These are phyloP conservation scores for Scenedesmus sp. DNA, from an alignment of 163 green algal genomes.

Conservation along the genomic window DNA sequence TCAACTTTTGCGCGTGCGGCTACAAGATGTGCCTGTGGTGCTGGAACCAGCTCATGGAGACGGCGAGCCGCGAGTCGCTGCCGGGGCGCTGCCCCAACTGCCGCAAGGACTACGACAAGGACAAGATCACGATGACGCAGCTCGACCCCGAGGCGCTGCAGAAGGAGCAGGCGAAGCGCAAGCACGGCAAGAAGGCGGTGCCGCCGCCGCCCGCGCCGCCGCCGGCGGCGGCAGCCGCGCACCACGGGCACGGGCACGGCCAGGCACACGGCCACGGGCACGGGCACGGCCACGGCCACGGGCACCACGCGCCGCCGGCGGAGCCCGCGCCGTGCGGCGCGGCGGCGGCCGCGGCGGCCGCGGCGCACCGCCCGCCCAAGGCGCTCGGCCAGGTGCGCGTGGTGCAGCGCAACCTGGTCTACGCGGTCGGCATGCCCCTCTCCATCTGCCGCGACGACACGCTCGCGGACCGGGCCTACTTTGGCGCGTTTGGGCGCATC, in stretches of 20 bases:
- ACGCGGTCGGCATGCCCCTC: constrained; percentile 86
- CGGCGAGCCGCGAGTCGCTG: constrained; percentile 76
- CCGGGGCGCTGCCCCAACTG: constrained; percentile 87
- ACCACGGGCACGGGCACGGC: too few relatives aligned
- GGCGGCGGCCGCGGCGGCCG: background rate
- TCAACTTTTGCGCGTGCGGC: constrained; percentile 54
- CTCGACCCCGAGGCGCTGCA: constrained; percentile 70
- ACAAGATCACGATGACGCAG: constrained; percentile 77
- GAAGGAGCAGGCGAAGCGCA: constrained; percentile 75
- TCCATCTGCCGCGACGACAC: constrained; percentile 86
- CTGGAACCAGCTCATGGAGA: constrained; percentile 88
- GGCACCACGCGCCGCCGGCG: constrained; percentile 9
- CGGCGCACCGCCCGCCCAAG: constrained; percentile 40
- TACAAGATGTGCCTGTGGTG: constrained; percentile 79
- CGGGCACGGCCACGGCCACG: too few relatives aligned
- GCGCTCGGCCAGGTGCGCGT: constrained; percentile 84
- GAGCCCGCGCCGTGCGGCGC: too few relatives aligned
- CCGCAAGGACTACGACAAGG: constrained; percentile 81
- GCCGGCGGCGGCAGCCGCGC: constrained; percentile 29
- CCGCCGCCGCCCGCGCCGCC: background rate
- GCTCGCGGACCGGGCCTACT: constrained; percentile 77
- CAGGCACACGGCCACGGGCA: too few relatives aligned
- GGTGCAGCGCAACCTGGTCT: constrained; percentile 95
- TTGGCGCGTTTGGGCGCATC: constrained; percentile 89
- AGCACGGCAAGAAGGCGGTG: constrained; percentile 60